Evolutionary conservation across 1,139 yeast genomes (phyloP).

Genomic region (Yamadazyma spencermartinsiae): DNA sequence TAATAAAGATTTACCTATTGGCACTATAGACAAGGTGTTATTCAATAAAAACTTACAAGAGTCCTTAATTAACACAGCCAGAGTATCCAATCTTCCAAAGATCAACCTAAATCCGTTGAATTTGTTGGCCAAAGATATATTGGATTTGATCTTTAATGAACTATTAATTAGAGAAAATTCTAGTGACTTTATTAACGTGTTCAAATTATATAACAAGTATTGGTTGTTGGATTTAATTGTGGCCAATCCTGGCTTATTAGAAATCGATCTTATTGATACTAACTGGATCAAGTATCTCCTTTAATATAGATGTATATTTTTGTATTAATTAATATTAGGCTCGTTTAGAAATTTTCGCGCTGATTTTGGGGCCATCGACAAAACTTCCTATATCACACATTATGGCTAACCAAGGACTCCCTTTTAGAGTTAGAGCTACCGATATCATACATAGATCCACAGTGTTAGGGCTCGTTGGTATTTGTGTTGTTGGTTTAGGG

Average conservation of each 20-base stretch:
- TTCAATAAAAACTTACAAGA: slow-evolving; percentile 30
- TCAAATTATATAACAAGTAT: slow-evolving; percentile 38
- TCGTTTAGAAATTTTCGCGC: neutral
- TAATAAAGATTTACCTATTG: slow-evolving; percentile 29
- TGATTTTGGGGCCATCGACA: neutral
- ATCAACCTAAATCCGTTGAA: slow-evolving; percentile 22
- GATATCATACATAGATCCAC: slow-evolving; percentile 84
- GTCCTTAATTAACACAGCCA: slow-evolving; percentile 2
- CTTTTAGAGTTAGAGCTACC: slow-evolving; percentile 55
- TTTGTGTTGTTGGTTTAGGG: slow-evolving; percentile 49
- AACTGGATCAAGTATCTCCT: slow-evolving; percentile 44
- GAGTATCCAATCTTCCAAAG: slow-evolving; percentile 2
- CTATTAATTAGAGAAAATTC: slow-evolving; percentile 23
- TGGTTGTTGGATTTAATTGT: slow-evolving; percentile 47
- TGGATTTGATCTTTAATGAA: slow-evolving; percentile 33
- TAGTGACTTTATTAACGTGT: slow-evolving; percentile 30
- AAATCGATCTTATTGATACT: slow-evolving; percentile 33
- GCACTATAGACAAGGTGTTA: slow-evolving; percentile 37
- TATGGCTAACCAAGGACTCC: slow-evolving; percentile 36
- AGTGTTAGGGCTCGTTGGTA: slow-evolving; percentile 73
- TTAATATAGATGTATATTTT: slow-evolving; percentile 13
- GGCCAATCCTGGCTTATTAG: slow-evolving; percentile 44
- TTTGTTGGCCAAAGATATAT: slow-evolving; percentile 18
- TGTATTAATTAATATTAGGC: neutral
- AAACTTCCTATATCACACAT: slow-evolving; percentile 1